Base-by-base conservation (phyloP, 2,329 filamentous ascomycete species). In the Colletotrichum abscissum region DNA sequence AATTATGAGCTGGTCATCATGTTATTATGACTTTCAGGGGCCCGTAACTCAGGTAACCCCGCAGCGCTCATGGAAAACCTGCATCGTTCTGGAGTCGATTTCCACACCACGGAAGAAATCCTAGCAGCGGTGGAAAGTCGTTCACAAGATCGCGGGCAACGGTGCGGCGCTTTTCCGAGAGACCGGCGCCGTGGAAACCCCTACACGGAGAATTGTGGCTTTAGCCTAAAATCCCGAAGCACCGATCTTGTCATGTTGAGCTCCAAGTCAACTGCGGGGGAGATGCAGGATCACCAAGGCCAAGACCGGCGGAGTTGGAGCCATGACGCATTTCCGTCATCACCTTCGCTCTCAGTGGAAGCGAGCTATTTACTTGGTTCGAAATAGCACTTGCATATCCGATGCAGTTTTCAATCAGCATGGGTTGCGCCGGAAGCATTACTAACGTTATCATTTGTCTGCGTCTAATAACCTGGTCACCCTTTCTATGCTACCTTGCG, bases 131-230 rank as follows among this genome's bases (percentile, higher is more conserved):
- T 57, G 52, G 26, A 26, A 7, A 19, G 26, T 9, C 63, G 46
- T 38, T 33, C 16, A 33, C 19, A 5, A 56, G 7, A n/a, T 52
- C 1, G 8, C 22, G 22, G 28, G 5, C 35, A 22, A 5, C 35
- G 4, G 12, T 12, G 1, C 64, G 52, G 64, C 38, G 64, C 69
- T 72, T 68, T 72, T 72, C 69, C 69, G 64, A 68, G 19, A 14
- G 12, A 58, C 22, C 58, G 58, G 38, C 9, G 35, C 6, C 22
- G 0, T 8, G 6, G 35, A 0, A 42, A 6, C 8, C 28, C 56
- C n/a, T 19, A 1, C 14, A 52, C 58, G 57, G 58, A 52, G 57
- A 19, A 7, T 24, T 54, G 11, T 49, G 26, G 1, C 7, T 63
- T 72, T 68, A 72, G 49, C 33, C 64, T 72, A 52, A 68, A 58